Conservation (phyloP, 2,329 filamentous ascomycete genomes). For the Botrytis cinerea region DNA sequence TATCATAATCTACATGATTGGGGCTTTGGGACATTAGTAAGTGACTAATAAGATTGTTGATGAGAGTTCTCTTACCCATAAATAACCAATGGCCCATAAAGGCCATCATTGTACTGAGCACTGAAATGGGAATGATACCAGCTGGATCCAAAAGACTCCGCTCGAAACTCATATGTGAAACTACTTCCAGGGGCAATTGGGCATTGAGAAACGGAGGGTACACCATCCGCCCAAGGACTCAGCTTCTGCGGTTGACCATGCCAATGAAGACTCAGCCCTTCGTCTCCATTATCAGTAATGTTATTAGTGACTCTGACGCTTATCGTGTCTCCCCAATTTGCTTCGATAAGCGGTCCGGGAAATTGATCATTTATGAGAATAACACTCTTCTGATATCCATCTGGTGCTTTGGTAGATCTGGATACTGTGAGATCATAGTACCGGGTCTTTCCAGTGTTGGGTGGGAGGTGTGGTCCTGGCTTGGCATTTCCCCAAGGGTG, state of each 20-base stretch:
- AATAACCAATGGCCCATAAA: constrained; percentile 61
- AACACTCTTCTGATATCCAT: constrained; percentile 54
- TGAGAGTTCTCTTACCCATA: constrained; percentile 43
- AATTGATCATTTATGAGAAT: constrained; percentile 43
- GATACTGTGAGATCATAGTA: constrained; percentile 40
- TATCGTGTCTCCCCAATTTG: constrained; percentile 45
- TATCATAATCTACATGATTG: constrained; percentile 57
- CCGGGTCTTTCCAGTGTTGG: constrained; percentile 44
- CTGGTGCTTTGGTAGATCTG: constrained; percentile 41
- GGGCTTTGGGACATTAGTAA: constrained; percentile 44
- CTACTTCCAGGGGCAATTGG: constrained; percentile 54
- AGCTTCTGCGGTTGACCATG: constrained; percentile 50
- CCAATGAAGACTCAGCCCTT: constrained; percentile 46
- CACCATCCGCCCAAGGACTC: constrained; percentile 44
- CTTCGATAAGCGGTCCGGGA: constrained; percentile 41
- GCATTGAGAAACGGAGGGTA: constrained; percentile 58
- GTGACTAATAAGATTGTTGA: too few relatives aligned
- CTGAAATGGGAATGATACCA: constrained; percentile 64
- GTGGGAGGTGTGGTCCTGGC: constrained; percentile 36
- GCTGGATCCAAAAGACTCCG: constrained; percentile 48
- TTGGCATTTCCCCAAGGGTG: constrained; percentile 53
- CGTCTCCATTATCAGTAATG: constrained; percentile 47
- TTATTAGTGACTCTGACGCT: constrained; percentile 70
- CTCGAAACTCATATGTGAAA: constrained; percentile 32
- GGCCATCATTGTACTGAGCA: constrained; percentile 52